phyloP scores from a whole-genome alignment of 306 rosid genomes.

The Echinosophora koreensis region DNA sequence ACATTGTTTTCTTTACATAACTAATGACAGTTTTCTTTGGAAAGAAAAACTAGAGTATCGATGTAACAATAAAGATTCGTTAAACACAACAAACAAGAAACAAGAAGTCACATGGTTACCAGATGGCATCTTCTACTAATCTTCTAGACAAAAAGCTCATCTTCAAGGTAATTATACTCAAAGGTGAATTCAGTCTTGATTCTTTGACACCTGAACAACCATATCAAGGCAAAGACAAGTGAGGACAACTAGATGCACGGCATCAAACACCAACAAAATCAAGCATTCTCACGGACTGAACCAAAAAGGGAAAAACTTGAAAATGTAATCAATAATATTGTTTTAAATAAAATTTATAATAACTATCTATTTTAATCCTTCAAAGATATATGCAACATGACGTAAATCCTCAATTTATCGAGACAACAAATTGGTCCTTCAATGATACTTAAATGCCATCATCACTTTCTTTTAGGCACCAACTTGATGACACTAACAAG shows the following conservation, averaged over 20 bases:
- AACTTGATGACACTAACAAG: background rate
- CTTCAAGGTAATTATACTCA: conserved; percentile 95
- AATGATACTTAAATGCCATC: conserved; percentile 14
- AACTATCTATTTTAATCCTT: conserved; percentile 10
- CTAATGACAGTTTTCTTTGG: background rate
- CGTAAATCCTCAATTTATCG: background rate
- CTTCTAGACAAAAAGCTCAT: conserved; percentile 84
- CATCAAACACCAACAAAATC: conserved; percentile 25
- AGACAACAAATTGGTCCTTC: background rate
- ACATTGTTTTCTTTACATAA: background rate
- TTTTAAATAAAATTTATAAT: background rate
- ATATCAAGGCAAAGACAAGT: conserved; percentile 38
- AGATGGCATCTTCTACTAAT: conserved; percentile 33
- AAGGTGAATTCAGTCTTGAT: conserved; percentile 94
- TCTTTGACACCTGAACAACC: conserved; percentile 91
- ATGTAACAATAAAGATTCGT: background rate
- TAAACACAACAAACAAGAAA: background rate
- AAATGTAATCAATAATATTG: conserved; percentile 2
- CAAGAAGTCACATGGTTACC: background rate
- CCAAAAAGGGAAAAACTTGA: background rate
- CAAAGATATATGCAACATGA: background rate
- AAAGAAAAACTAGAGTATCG: background rate
- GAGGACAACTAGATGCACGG: conserved; percentile 18
- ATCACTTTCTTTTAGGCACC: background rate
- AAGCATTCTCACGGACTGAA: conserved; percentile 1